Conservation (phyloP, 2,329 filamentous ascomycete species). For the Pseudogymnoascus sp. region DNA sequence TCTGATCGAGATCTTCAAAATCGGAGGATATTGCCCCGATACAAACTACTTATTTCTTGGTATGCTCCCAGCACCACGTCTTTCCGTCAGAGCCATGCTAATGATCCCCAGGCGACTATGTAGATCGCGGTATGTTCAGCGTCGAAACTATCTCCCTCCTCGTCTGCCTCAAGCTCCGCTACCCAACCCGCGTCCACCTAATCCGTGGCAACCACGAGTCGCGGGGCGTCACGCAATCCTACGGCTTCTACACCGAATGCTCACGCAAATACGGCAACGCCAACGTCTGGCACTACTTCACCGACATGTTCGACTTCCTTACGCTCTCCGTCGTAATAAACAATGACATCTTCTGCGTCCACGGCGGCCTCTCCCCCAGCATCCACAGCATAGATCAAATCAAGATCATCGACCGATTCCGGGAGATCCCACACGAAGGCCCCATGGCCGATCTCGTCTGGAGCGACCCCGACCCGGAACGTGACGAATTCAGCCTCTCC, state of each 20-base stretch:
- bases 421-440: slow-evolving; percentile 96
- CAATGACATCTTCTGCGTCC: slow-evolving; percentile 97
- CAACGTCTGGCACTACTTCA: slow-evolving; percentile 99
- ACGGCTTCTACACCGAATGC: slow-evolving; percentile 98
- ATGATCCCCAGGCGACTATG: slow-evolving; percentile 68
- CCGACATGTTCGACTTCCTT: slow-evolving; percentile 99
- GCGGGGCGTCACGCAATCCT: slow-evolving; percentile 93
- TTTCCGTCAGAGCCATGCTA: slow-evolving; percentile 9
- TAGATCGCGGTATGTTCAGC: slow-evolving; percentile 96
- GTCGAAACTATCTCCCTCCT: slow-evolving; percentile 98
- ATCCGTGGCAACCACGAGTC: slow-evolving; percentile 98
- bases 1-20: slow-evolving; percentile 98
- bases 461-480: slow-evolving; percentile 95
- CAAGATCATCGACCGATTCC: slow-evolving; percentile 98
- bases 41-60: slow-evolving; percentile 98
- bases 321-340: slow-evolving; percentile 97
- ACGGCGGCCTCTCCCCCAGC: slow-evolving; percentile 80
- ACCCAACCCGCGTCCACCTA: slow-evolving; percentile 88
- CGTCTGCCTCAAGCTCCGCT: slow-evolving; percentile 93
- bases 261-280: slow-evolving; percentile 97
- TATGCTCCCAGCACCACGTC: slow-evolving; percentile 30
- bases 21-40: slow-evolving; percentile 92
- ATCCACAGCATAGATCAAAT: slow-evolving; percentile 99
- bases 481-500: slow-evolving; percentile 92
- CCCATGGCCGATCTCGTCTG: slow-evolving; percentile 99